Base-by-base conservation (phyloP, 2,329 filamentous ascomycete genomes). In the Stemphylium vesicarium region DNA sequence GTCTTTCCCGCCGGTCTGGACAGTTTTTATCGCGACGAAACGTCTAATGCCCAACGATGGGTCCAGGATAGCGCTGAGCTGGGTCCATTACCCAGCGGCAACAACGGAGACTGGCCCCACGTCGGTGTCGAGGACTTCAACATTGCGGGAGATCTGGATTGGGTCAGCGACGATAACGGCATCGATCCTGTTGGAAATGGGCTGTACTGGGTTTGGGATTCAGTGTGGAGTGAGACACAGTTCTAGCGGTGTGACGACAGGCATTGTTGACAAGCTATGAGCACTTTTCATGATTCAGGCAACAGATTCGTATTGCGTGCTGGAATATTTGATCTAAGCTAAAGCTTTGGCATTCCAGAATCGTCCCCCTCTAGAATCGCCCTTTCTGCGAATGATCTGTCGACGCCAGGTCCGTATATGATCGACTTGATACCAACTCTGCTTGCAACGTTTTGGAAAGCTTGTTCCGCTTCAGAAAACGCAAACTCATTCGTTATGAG, bases 401-500 rank as follows among this genome's bases (percentile, higher is more conserved):
- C 7, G 22, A 24, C 22, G 7, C 22, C 22, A 24, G 22, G 22
- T 24, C 22, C 22, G 7, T 24, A 24, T 24, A 24, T 24, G 6
- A 24, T 24, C 7, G 22, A 24, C 22, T 24, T 24, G 6, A 24
- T 24, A 7, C 22, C 22, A 24, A 24, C 22, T 6, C 7, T 24
- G 6, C 6, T 24, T 7, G 22, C 22, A 24, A 24, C 22, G 22
- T 24, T 24, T 5, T 24, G 22, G 56, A 83, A 84, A 0, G 81
- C 81, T 40, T 81, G 66, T 50, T 80, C 78, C 0, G 80, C 77
- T 26, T 82, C 59, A 44, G 81, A 79, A 54, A 81, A 81, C 20
- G 70, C 71, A 63, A 70, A 79, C 2, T 73, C 66, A 51, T 78
- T 71, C 0, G 74, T 80, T 32, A 80, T 75, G 18, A 79, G 56